Base-by-base conservation (phyloP, 345 rosid genomes). In the Viola odorata region DNA sequence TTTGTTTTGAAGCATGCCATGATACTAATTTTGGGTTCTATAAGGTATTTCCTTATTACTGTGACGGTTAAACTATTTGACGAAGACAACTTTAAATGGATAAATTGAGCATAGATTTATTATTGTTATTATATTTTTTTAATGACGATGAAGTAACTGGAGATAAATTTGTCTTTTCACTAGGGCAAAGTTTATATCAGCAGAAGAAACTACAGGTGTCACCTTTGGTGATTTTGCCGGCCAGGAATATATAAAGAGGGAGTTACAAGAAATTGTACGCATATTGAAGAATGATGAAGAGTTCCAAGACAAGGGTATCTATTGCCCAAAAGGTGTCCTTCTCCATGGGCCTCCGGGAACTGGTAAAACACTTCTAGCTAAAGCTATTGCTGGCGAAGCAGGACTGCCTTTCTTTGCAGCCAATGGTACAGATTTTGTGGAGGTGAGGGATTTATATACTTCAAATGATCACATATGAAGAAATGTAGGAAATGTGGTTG, bases 341-440 rank as follows among this genome's bases (percentile, higher is more conserved):
- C 95, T 92, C 55, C 89, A 92, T 68, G 98, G 98, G 17, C 96
- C 98, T 62, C 96, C 98, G 14, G 98, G 96, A 69, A 92, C 98
- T 40, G 98, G 98, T 58, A 89, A 92, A 81, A 92, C 98, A 37
- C 80, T 92, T 65, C 76, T 92, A 62, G 98, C 98, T 58, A 92
- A 89, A 82, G 98, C 98, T 64, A 92, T 92, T 82, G 98, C 96
- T 38, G 98, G 98, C 69, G 98, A 92, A 87, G 95, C 98, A 53
- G 98, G 96, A 58, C 78, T 89, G 41, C 98, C 98, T 58, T 92
- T 92, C 77, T 92, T 92, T 72, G 95, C 98, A 1, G 92, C 85
- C 47, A 92, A 89, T 73, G 98, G 98, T 57, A 92, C 98, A 32
- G 98, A 91, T 71, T 91, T 89, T 80, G 98, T 91, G 37, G 96